Percentiles rank a stretch among this genome's conserved stretches.
These are phyloP conservation scores for Oenanthe javanica DNA, from an alignment of 140 eudicot species.

Conservation along the genomic window DNA sequence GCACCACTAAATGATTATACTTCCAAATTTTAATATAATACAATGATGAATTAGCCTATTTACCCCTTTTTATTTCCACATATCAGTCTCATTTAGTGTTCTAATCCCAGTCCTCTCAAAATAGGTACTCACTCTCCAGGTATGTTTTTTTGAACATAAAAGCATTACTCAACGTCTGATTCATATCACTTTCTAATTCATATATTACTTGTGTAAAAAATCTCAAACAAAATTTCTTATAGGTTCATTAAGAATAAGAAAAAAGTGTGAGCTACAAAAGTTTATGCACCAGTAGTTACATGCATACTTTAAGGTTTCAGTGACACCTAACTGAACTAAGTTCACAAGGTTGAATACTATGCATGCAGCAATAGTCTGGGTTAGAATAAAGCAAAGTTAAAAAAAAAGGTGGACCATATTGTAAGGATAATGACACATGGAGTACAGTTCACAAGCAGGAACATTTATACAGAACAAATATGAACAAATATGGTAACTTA, in stretches of 20 bases:
- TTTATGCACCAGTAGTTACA: too few species aligned
- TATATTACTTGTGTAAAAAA: neutral
- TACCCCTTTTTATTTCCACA: neutral
- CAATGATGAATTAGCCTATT: too few species aligned
- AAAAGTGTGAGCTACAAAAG: too few species aligned
- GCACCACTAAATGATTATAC: too few species aligned
- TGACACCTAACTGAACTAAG: neutral
- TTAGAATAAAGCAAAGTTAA: neutral
- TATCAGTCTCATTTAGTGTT: neutral
- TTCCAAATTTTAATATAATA: too few species aligned
- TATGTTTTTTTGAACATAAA: neutral
- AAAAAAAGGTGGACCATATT: neutral
- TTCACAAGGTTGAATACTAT: neutral
- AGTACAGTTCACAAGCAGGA: neutral
- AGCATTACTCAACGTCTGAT: neutral
- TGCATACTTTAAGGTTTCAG: neutral
- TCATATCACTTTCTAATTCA: neutral
- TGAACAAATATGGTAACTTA: conserved; percentile 23
- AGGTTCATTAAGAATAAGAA: too few species aligned
- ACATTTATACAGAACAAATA: neutral
- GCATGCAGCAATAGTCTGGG: neutral
- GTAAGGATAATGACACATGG: neutral
- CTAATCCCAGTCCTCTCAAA: neutral
- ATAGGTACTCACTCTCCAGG: neutral
- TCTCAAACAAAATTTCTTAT: too few species aligned